Percentiles rank a stretch among this genome's conserved stretches.
phyloP scores from a whole-genome alignment of 148 eudicot species.

The Vaccinium vitisidaea region DNA sequence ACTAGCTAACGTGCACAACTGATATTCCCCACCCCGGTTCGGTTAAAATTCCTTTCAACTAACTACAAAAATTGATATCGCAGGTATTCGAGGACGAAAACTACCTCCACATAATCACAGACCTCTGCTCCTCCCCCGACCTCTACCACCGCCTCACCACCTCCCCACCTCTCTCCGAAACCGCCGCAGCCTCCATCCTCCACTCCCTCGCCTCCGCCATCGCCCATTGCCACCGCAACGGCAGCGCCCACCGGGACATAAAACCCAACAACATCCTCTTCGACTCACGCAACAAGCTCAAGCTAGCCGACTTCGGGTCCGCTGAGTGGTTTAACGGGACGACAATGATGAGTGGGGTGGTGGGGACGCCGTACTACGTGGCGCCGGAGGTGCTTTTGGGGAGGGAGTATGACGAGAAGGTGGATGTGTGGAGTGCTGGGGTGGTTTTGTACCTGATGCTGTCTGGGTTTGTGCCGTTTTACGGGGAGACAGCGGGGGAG shows the following conservation, averaged over 20 bases:
- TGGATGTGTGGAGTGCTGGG: constrained; percentile 88
- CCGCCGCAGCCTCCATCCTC: constrained; percentile 46
- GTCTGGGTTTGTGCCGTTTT: constrained; percentile 77
- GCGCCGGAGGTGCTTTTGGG: constrained; percentile 88
- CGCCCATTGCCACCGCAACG: constrained; percentile 62
- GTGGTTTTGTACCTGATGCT: constrained; percentile 82
- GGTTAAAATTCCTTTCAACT: not conserved
- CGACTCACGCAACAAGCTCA: constrained; percentile 47
- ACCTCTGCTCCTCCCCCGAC: constrained; percentile 38
- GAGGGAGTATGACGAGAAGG: constrained; percentile 72
- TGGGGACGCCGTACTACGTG: constrained; percentile 90
- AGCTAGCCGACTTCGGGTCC: constrained; percentile 77
- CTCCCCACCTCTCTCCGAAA: constrained; percentile 34
- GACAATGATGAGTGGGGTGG: constrained; percentile 60
- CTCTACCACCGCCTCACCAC: constrained; percentile 32
- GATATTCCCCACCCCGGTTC: too few species aligned
- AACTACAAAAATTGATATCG: not conserved
- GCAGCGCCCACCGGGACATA: constrained; percentile 74
- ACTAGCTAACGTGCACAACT: too few species aligned
- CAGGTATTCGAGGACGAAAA: constrained; percentile 38
- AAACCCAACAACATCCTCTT: constrained; percentile 85
- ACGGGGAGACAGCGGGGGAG: constrained; percentile 63
- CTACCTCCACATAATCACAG: constrained; percentile 37
- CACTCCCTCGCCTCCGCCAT: constrained; percentile 48
- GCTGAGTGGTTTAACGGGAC: constrained; percentile 55